Evolutionary conservation across 2,329 filamentous ascomycete species (phyloP).

Genomic region (Pseudogymnoascus sp.): DNA sequence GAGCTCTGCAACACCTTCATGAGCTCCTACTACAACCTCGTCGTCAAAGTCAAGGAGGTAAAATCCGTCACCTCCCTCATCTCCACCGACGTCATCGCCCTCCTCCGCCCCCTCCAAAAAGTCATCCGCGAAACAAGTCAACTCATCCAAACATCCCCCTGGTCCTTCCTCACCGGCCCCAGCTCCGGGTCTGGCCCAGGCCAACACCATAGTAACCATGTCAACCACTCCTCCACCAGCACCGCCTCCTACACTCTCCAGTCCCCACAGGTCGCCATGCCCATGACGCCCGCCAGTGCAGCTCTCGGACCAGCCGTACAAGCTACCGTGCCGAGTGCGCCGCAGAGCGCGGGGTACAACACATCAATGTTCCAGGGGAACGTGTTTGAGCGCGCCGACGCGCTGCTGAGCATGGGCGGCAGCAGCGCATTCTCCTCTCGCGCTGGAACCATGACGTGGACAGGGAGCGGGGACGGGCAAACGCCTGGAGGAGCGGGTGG

Average conservation of each 20-base stretch:
- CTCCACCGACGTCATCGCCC: conserved; percentile 59
- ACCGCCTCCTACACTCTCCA: conserved; percentile 18
- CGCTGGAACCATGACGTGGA: conserved; percentile 25
- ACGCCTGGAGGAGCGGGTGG: background rate
- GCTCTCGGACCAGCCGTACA: conserved; percentile 84
- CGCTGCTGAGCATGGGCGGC: conserved; percentile 20
- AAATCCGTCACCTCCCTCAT: conserved; percentile 40
- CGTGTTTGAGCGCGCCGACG: conserved; percentile 27
- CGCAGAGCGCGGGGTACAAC: conserved; percentile 29
- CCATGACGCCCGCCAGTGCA: conserved; percentile 82
- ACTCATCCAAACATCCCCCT: conserved; percentile 59
- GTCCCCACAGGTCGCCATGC: conserved; percentile 47
- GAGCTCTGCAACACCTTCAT: conserved; percentile 68
- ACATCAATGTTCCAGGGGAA: conserved; percentile 23
- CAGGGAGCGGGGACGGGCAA: background rate
- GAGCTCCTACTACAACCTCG: conserved; percentile 60
- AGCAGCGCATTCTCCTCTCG: conserved; percentile 22
- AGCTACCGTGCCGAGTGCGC: conserved; percentile 73
- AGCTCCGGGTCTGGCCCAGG: background rate
- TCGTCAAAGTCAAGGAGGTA: conserved; percentile 48
- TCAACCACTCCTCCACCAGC: background rate
- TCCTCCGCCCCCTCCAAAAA: conserved; percentile 73
- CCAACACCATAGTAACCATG: background rate
- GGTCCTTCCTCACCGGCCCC: conserved; percentile 30
- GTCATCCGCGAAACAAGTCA: conserved; percentile 72